Conservation (phyloP, 495 filamentous ascomycete species). For the Penicillium coffeae region DNA sequence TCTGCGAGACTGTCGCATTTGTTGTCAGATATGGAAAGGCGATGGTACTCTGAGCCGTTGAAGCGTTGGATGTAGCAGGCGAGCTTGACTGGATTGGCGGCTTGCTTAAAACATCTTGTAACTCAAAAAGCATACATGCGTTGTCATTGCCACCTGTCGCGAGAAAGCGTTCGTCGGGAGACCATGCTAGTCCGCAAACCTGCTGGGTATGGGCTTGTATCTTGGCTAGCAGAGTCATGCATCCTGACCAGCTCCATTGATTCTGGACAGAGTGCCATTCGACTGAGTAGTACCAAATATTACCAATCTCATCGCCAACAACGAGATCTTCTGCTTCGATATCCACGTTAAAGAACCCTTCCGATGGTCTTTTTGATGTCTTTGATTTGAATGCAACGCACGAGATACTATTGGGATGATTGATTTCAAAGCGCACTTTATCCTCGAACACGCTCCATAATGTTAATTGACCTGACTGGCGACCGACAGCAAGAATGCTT, state of each 20-base stretch:
- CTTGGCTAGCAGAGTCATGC: constrained; percentile 71
- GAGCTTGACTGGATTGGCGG: constrained; percentile 6
- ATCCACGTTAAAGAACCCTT: constrained; percentile 28
- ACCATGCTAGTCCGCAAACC: constrained; percentile 91
- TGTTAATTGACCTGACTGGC: constrained; percentile 62
- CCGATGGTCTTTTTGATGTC: constrained; percentile 38
- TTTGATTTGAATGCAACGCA: constrained; percentile 68
- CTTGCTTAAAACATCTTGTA: constrained; percentile 51
- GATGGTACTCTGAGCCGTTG: constrained; percentile 10
- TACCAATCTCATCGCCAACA: constrained; percentile 83
- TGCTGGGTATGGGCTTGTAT: constrained; percentile 82
- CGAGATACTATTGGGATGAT: constrained; percentile 65
- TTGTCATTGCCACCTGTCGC: constrained; percentile 95
- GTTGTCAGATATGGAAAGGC: no score
- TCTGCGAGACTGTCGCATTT: no score
- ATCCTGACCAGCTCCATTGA: constrained; percentile 65
- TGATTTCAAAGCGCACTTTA: constrained; percentile 67
- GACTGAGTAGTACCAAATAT: constrained; percentile 81
- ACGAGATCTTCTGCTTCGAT: constrained; percentile 68
- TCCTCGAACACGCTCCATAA: constrained; percentile 59
- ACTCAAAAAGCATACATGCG: constrained; percentile 74
- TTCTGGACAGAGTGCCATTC: constrained; percentile 66
- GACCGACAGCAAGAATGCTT: constrained; percentile 80
- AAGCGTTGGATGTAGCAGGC: background rate
- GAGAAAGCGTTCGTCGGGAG: constrained; percentile 67